Conservation (phyloP, 2,329 filamentous ascomycete species). For the Raffaelea arxii region DNA sequence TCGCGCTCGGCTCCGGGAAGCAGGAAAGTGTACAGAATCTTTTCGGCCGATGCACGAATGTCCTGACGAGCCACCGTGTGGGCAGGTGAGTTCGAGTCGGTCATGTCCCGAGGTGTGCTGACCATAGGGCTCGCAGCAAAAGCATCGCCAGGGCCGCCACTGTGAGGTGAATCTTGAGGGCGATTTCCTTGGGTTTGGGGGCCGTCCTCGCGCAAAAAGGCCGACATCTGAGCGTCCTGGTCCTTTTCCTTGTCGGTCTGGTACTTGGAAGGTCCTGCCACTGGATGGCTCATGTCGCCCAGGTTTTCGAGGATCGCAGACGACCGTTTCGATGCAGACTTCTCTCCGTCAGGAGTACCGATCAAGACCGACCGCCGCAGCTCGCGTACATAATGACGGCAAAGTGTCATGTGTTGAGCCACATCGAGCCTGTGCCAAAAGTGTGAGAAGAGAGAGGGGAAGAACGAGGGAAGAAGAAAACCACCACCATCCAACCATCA, state of each 20-base stretch:
- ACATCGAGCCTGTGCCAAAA: constrained; percentile 75
- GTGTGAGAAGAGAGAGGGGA: constrained; percentile 3
- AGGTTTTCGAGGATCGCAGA: constrained; percentile 68
- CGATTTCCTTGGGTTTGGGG: too few relatives aligned
- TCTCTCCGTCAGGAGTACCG: constrained; percentile 84
- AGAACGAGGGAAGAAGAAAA: background rate
- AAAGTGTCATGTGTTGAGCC: constrained; percentile 96
- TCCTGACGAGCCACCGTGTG: constrained; percentile 83
- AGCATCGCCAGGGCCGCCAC: constrained; percentile 18
- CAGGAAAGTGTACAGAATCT: constrained; percentile 96
- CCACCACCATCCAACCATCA: background rate
- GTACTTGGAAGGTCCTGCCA: constrained; percentile 52
- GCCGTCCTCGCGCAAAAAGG: constrained; percentile 70
- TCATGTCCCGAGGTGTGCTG: constrained; percentile 50
- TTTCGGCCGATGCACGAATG: constrained; percentile 87
- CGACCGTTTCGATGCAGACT: constrained; percentile 67
- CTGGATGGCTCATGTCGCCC: constrained; percentile 53
- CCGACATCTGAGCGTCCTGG: constrained; percentile 83
- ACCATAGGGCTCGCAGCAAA: constrained; percentile 35
- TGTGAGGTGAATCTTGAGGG: constrained; percentile 47
- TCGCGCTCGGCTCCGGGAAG: constrained; percentile 93
- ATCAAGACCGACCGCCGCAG: constrained; percentile 86
- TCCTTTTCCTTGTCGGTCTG: constrained; percentile 63
- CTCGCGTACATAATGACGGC: constrained; percentile 92
- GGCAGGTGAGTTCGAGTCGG: constrained; percentile 71